Percentiles rank a stretch among this genome's conserved stretches.
Evolutionary conservation across 1,284 basidiomycete genomes (phyloP).

Genomic region (Moesziomyces sp.): DNA sequence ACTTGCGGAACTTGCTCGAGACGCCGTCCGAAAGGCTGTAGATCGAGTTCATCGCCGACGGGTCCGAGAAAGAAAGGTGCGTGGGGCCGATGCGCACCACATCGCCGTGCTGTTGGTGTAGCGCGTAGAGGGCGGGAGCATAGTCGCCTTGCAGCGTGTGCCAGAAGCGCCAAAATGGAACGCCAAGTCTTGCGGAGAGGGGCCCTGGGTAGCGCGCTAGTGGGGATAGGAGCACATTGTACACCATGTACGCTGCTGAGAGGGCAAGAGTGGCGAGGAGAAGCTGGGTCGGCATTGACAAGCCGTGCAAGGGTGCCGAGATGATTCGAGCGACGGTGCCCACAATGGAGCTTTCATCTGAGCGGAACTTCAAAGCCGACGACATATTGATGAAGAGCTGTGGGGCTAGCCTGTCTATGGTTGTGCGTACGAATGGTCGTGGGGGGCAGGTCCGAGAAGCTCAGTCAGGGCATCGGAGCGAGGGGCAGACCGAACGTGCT

Average conservation of each 20-base stretch:
- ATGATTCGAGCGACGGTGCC: conserved; percentile 13
- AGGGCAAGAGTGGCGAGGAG: conserved; percentile 7
- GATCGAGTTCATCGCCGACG: conserved; percentile 48
- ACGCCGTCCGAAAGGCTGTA: conserved; percentile 51
- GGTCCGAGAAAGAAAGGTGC: conserved; percentile 51
- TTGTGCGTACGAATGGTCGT: not conserved
- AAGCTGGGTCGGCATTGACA: conserved; percentile 18
- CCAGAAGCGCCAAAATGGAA: conserved; percentile 52
- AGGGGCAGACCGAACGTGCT: too few species aligned
- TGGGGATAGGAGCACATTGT: conserved; percentile 44
- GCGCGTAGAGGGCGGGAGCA: conserved; percentile 34
- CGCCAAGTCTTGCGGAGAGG: conserved; percentile 39
- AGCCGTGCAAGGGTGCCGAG: conserved; percentile 17
- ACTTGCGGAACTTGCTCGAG: conserved; percentile 53
- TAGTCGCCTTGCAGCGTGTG: conserved; percentile 46
- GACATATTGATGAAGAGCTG: conserved; percentile 9
- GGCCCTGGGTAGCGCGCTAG: conserved; percentile 50
- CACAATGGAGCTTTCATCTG: conserved; percentile 24
- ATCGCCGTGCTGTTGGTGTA: conserved; percentile 44
- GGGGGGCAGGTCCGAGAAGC: too few species aligned
- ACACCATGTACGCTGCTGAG: conserved; percentile 28
- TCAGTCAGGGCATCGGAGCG: too few species aligned
- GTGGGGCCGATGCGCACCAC: conserved; percentile 58
- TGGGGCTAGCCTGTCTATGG: not conserved
- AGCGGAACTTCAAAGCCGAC: conserved; percentile 4